phyloP scores from a whole-genome alignment of 305 asterid species.

The Fraxinus velutina region DNA sequence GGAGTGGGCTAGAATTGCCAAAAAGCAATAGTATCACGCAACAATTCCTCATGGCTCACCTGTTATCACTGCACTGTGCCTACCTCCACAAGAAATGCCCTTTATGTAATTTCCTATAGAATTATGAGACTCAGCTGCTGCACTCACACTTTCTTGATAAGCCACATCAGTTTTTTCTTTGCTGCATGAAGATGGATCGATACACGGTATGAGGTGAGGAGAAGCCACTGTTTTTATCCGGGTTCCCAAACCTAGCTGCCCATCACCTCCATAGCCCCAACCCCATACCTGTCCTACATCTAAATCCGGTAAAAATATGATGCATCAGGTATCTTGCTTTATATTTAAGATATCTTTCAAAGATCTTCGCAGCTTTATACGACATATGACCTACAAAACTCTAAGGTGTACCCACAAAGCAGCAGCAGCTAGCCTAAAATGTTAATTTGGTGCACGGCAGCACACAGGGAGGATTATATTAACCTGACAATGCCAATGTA shows the following conservation, averaged over 20 bases:
- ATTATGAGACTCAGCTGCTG: conserved; percentile 23
- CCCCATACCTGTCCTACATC: conserved; percentile 70
- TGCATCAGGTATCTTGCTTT: conserved; percentile 54
- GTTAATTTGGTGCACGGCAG: conserved; percentile 13
- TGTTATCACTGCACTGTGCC: conserved; percentile 50
- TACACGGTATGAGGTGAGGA: conserved; percentile 54
- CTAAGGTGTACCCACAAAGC: conserved; percentile 40
- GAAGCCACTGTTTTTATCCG: conserved; percentile 53
- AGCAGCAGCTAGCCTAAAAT: conserved; percentile 23
- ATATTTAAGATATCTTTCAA: conserved; percentile 44
- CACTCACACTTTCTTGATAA: conserved; percentile 24
- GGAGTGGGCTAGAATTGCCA: not conserved
- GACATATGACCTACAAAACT: conserved; percentile 59
- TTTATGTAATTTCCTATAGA: conserved; percentile 37
- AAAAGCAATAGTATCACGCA: not conserved
- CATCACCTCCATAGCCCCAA: conserved; percentile 63
- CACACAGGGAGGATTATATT: conserved; percentile 17
- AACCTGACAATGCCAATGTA: conserved; percentile 62
- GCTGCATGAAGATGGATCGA: conserved; percentile 30
- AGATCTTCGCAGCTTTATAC: conserved; percentile 50
- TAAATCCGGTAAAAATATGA: conserved; percentile 58
- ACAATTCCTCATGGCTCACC: conserved; percentile 28
- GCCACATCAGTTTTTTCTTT: conserved; percentile 26
- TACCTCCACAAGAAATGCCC: conserved; percentile 48
- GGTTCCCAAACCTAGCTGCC: conserved; percentile 56